phyloP scores from a whole-genome alignment of 306 rosid genomes.

The Arachis hypogaea region DNA sequence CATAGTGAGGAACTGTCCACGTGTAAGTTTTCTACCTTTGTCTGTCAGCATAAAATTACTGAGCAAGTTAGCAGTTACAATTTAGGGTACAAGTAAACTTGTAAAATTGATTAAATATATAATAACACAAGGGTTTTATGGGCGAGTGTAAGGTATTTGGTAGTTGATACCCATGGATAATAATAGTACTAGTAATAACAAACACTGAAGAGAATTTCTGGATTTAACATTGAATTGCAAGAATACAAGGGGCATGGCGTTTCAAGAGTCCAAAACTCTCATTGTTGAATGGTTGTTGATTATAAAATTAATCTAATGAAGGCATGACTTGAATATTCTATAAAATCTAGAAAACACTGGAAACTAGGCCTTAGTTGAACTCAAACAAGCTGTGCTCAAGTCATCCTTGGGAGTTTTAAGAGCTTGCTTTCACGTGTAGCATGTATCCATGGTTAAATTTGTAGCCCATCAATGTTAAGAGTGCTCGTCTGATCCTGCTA shows the following conservation, averaged over 20 bases:
- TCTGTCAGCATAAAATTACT: conserved; percentile 10
- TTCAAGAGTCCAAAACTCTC: too few species aligned
- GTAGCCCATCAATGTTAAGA: neutral
- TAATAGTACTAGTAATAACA: too few species aligned
- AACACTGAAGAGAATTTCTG: too few species aligned
- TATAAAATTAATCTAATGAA: conserved; percentile 18
- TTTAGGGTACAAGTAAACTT: neutral
- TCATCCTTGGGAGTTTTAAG: conserved; percentile 7
- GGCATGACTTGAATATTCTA: conserved; percentile 13
- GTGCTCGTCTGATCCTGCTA: neutral
- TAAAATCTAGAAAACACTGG: conserved; percentile 25
- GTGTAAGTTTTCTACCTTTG: conserved; percentile 54
- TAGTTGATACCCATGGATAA: too few species aligned
- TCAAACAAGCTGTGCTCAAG: too few species aligned
- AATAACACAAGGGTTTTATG: conserved; percentile 13
- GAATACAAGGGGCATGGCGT: too few species aligned
- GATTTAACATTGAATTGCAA: too few species aligned
- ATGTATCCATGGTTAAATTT: conserved; percentile 2
- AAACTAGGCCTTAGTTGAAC: neutral
- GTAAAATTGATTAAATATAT: conserved; percentile 25
- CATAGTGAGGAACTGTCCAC: conserved; percentile 88
- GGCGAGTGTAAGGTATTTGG: neutral
- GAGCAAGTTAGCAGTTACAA: conserved; percentile 27
- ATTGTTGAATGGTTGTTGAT: conserved; percentile 21
- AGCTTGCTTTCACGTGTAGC: conserved; percentile 17